Evolutionary conservation across 805 yeast species (phyloP).

Genomic region (Wickerhamiella lipophila): DNA sequence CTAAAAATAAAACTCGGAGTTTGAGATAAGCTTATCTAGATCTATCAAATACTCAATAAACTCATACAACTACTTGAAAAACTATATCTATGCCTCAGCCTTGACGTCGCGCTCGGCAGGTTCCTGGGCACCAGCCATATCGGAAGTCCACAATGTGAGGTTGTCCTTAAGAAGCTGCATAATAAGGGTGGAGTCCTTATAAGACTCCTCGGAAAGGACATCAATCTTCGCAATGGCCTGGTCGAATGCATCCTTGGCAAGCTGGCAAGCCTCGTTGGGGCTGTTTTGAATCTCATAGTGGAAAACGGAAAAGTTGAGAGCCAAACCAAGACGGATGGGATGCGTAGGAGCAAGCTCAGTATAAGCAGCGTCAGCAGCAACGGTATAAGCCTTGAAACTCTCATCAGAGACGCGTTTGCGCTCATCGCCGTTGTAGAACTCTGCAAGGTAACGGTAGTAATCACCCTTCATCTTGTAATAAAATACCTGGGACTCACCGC

Average conservation of each 20-base stretch:
- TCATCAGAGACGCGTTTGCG: slow-evolving; percentile 90
- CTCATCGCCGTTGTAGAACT: slow-evolving; percentile 85
- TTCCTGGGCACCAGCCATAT: slow-evolving; percentile 29
- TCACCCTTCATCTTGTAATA: slow-evolving; percentile 99
- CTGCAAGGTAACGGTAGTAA: slow-evolving; percentile 98
- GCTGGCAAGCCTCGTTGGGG: slow-evolving; percentile 97
- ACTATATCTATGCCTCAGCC: slow-evolving; percentile 1
- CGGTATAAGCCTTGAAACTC: slow-evolving; percentile 88
- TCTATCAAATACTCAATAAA: background rate
- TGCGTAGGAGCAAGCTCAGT: slow-evolving; percentile 98
- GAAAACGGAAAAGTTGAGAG: slow-evolving; percentile 93
- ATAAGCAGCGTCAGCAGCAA: slow-evolving; percentile 96
- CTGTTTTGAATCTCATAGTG: slow-evolving; percentile 96
- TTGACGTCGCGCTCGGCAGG: slow-evolving; percentile 7
- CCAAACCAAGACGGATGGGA: slow-evolving; percentile 96
- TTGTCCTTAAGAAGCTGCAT: slow-evolving; percentile 87
- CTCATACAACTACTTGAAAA: slow-evolving; percentile 1
- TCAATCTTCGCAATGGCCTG: slow-evolving; percentile 98
- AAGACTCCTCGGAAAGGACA: slow-evolving; percentile 92
- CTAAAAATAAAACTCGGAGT: no score
- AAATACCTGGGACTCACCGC: slow-evolving; percentile 96
- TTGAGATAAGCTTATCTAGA: background rate
- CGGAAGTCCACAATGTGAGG: slow-evolving; percentile 40
- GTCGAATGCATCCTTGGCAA: slow-evolving; percentile 98
- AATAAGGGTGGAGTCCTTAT: slow-evolving; percentile 95